Evolutionary conservation across 208 protist species (phyloP), one percentile per base, ranked within the genome.

Genomic region (Acanthamoeba lenticulata): DNA sequence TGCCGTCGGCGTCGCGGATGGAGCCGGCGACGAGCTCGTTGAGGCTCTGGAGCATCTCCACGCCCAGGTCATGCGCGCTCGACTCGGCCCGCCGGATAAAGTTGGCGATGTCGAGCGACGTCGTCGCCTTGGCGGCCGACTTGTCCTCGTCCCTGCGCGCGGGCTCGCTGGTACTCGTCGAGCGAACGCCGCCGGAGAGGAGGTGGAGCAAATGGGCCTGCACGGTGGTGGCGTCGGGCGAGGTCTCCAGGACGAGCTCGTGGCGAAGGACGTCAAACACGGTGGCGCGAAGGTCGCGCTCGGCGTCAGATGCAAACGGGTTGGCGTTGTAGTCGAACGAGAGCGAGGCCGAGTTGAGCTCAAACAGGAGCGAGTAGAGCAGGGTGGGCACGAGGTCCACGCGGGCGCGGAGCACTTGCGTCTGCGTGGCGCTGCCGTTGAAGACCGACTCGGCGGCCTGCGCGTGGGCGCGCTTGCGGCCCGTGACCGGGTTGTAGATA

Each of bases 321-420:
- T 88, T 88, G 24, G 40, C 72, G n/a, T 29, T 9, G 42, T 27
- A 11, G 32, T 7, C 42, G 42, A 42, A 4, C 13, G 19, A 9
- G 34, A 1, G 1, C 34, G 3, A 1, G 65, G 34, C 42, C 15
- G 4, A 21, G 42, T 86, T 86, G n/a, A 86, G 29, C 1, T 86
- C 77, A 11, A 57, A 55, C n/a, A 86, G 36, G 77, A 86, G 2
- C 27, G 77, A 86, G 24, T 60, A 86, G 36, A 86, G 77, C 19
- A 86, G 77, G 24, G 44, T 86, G 9, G 77, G 47, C 40, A 86
- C 44, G 29, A 86, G 17, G 27, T 57, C 44, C 27, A 86, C 77
- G 42, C 47, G 24, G 4, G 40, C 77, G 42, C 40, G 47, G n/a
- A 32, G 77, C 6, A 60, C 38, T 1, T 36, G 2, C 29, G 27